Conservation (phyloP, 2,329 filamentous ascomycete genomes). For the Proliferodiscus dingleyae region DNA sequence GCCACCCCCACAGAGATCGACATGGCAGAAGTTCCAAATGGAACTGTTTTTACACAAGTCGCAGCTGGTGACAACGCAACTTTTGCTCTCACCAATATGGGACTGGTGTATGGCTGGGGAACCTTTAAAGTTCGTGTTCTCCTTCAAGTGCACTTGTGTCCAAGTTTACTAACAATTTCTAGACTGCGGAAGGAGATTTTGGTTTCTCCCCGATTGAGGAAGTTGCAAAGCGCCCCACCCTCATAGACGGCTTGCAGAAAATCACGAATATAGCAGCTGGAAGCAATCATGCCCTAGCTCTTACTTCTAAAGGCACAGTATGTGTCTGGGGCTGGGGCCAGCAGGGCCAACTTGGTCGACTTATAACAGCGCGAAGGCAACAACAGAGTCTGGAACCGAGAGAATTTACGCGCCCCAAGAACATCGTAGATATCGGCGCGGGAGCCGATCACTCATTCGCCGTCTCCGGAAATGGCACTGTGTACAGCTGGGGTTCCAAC, state of each 20-base stretch:
- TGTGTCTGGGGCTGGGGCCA: slow-evolving; percentile 63
- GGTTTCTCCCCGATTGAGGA: slow-evolving; percentile 40
- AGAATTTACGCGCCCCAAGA: slow-evolving; percentile 31
- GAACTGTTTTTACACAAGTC: slow-evolving; percentile 60
- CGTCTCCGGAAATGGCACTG: slow-evolving; percentile 60
- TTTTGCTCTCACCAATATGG: slow-evolving; percentile 71
- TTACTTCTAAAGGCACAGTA: slow-evolving; percentile 54
- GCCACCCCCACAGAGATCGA: slow-evolving; percentile 60
- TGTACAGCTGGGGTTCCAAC: slow-evolving; percentile 83
- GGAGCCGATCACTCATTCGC: slow-evolving; percentile 82
- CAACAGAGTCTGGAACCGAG: slow-evolving; percentile 23
- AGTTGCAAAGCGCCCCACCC: slow-evolving; percentile 35
- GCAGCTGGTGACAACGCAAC: slow-evolving; percentile 70
- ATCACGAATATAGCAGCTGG: slow-evolving; percentile 49
- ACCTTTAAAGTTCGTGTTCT: slow-evolving; percentile 61
- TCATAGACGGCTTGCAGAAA: slow-evolving; percentile 54
- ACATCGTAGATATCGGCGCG: slow-evolving; percentile 39
- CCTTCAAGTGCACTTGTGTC: not conserved
- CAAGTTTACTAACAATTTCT: slow-evolving; percentile 15
- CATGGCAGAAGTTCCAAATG: slow-evolving; percentile 53
- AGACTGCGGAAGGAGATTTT: slow-evolving; percentile 60
- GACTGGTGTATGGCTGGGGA: slow-evolving; percentile 80
- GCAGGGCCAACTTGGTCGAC: slow-evolving; percentile 62
- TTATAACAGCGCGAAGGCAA: slow-evolving; percentile 26
- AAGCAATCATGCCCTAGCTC: slow-evolving; percentile 54